Evolutionary conservation across 2,329 filamentous ascomycete species (phyloP).

Genomic region (Thielaviopsis musarum): DNA sequence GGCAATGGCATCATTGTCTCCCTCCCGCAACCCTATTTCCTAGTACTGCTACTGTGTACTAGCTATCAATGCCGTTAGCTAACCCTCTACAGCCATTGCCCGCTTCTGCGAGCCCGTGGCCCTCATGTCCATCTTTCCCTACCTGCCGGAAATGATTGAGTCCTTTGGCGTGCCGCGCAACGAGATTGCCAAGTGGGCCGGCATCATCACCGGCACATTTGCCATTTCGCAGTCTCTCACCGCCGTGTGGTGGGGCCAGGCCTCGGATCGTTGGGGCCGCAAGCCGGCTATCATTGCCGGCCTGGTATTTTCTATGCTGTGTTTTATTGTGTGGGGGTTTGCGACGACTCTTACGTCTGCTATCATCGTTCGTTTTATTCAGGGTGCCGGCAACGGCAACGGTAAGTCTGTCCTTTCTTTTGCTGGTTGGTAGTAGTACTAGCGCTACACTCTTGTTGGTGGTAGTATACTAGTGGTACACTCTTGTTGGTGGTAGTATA

Average conservation of each 20-base stretch:
- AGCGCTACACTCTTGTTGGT: no score
- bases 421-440: constrained; percentile 13
- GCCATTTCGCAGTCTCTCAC: constrained; percentile 55
- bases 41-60: no score
- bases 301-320: constrained; percentile 61
- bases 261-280: constrained; percentile 63
- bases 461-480: no score
- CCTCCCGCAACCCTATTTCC: background rate
- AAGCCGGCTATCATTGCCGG: constrained; percentile 67
- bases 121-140: constrained; percentile 55
- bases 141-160: constrained; percentile 66
- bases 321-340: constrained; percentile 70
- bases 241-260: constrained; percentile 58
- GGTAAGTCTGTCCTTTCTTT: constrained; percentile 24
- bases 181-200: constrained; percentile 67
- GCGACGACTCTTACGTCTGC: constrained; percentile 67
- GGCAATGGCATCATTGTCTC: background rate
- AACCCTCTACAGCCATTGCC: constrained; percentile 42
- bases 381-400: constrained; percentile 77
- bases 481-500: no score
- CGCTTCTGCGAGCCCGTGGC: constrained; percentile 62
- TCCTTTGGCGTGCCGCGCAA: constrained; percentile 56
- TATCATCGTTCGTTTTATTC: constrained; percentile 57
- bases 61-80: background rate
- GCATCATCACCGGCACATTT: constrained; percentile 54